Conservation (phyloP, 805 yeast species). For the Saturnispora serradocipensis region DNA sequence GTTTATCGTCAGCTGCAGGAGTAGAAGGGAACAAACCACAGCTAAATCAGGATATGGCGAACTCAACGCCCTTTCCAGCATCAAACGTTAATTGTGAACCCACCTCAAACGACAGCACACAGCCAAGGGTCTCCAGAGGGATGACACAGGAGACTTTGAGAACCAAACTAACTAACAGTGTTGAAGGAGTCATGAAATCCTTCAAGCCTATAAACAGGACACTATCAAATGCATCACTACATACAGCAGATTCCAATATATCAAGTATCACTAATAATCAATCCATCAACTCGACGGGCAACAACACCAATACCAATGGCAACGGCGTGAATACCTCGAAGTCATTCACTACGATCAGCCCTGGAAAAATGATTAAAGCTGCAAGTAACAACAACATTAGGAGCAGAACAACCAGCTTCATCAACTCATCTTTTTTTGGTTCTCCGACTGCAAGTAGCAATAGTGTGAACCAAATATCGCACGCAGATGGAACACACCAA, state of each 20-base stretch:
- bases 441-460: constrained; percentile 5
- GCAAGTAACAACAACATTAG: constrained; percentile 14
- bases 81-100: constrained; percentile 8
- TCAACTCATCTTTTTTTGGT: constrained; percentile 19
- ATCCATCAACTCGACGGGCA: neutral
- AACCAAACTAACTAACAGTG: constrained; percentile 23
- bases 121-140: constrained; percentile 5
- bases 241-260: constrained; percentile 9
- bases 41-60: constrained; percentile 6
- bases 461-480: neutral
- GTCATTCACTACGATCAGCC: neutral
- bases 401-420: constrained; percentile 27
- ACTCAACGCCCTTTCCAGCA: constrained; percentile 6
- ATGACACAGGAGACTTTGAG: constrained; percentile 22
- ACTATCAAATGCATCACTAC: constrained; percentile 26
- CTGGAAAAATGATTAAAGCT: neutral
- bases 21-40: neutral
- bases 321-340: neutral
- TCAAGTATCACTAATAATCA: neutral
- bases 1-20: constrained; percentile 18
- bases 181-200: constrained; percentile 30
- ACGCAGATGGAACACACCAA: neutral
- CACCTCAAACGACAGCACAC: constrained; percentile 2
- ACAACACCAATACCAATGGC: neutral
- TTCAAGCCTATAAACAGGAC: constrained; percentile 27